A percentile compares a stretch with the other conserved stretches of the same genome.
Evolutionary conservation across 352 stramenopile species (phyloP).

Genomic region (Globisporangium abappressorium): DNA sequence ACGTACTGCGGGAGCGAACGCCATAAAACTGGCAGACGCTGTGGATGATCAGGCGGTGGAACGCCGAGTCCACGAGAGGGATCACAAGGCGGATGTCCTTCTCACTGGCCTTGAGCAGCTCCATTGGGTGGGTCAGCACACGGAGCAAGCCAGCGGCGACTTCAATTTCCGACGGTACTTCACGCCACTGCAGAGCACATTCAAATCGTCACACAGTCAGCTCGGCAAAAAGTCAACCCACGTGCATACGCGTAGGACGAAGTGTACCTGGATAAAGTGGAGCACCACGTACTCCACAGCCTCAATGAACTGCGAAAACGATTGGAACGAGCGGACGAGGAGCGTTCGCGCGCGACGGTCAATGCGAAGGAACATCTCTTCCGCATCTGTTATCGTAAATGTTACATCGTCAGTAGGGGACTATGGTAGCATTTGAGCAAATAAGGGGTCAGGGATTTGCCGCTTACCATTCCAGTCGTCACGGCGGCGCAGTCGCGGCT

Average conservation of each 20-base stretch:
- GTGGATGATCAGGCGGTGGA: slow-evolving; percentile 86
- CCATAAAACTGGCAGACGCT: slow-evolving; percentile 88
- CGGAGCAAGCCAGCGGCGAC: slow-evolving; percentile 51
- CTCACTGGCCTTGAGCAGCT: slow-evolving; percentile 50
- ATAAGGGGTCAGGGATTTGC: background rate
- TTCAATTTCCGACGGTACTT: slow-evolving; percentile 73
- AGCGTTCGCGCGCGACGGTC: slow-evolving; percentile 69
- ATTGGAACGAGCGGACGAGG: slow-evolving; percentile 62
- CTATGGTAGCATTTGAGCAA: background rate
- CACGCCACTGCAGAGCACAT: slow-evolving; percentile 48
- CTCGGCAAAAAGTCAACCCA: background rate
- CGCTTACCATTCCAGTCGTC: slow-evolving; percentile 72
- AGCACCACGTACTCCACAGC: slow-evolving; percentile 75
- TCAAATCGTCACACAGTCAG: no score
- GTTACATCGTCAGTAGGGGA: background rate
- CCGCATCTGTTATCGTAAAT: slow-evolving; percentile 1
- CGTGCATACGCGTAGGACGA: background rate
- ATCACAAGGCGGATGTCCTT: slow-evolving; percentile 71
- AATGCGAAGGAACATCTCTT: slow-evolving; percentile 78
- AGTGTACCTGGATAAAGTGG: slow-evolving; percentile 73
- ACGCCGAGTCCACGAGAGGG: slow-evolving; percentile 76
- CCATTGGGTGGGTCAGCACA: slow-evolving; percentile 64
- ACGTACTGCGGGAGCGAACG: slow-evolving; percentile 78
- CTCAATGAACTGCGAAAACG: slow-evolving; percentile 73
- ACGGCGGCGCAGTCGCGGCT: slow-evolving; percentile 44